phyloP scores from a whole-genome alignment of 495 filamentous ascomycete genomes.

The Neurospora cerealis region DNA sequence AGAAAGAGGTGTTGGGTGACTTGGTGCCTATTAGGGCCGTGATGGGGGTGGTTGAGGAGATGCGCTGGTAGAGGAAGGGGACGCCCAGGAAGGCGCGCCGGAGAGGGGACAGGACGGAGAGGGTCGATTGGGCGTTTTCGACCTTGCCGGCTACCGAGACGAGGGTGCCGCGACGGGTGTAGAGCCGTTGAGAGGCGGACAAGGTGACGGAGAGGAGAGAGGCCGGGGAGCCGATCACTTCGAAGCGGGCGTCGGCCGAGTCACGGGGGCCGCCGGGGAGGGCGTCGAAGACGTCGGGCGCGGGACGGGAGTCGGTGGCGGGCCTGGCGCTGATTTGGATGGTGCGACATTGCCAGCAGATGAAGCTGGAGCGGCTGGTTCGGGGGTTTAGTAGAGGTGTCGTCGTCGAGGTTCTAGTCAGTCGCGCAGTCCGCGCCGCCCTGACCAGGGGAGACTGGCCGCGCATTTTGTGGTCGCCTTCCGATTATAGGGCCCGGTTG shows the following conservation, averaged over 20 bases:
- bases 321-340: constrained; percentile 46
- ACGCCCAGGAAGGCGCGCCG: constrained; percentile 66
- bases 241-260: constrained; percentile 72
- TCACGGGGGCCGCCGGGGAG: constrained; percentile 23
- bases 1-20: constrained; percentile 72
- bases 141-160: constrained; percentile 82
- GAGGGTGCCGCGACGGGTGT: constrained; percentile 81
- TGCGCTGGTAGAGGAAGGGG: constrained; percentile 88
- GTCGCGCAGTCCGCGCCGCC: constrained; percentile 10
- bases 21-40: constrained; percentile 81
- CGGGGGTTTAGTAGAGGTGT: not conserved
- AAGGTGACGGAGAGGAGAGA: constrained; percentile 88
- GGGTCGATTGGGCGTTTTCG: constrained; percentile 80
- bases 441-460: constrained; percentile 16
- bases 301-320: constrained; percentile 37
- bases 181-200: constrained; percentile 85
- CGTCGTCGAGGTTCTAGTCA: not conserved
- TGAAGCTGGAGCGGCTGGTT: constrained; percentile 15
- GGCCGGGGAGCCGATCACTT: constrained; percentile 79
- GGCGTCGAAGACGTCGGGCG: constrained; percentile 35
- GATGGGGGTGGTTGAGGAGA: constrained; percentile 75
- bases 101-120: constrained; percentile 79
- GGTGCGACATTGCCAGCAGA: constrained; percentile 39
- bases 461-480: constrained; percentile 16
- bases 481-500: not conserved